Evolutionary conservation across 1,139 yeast genomes (phyloP).

Genomic region (Yamadazyma diddensiae): DNA sequence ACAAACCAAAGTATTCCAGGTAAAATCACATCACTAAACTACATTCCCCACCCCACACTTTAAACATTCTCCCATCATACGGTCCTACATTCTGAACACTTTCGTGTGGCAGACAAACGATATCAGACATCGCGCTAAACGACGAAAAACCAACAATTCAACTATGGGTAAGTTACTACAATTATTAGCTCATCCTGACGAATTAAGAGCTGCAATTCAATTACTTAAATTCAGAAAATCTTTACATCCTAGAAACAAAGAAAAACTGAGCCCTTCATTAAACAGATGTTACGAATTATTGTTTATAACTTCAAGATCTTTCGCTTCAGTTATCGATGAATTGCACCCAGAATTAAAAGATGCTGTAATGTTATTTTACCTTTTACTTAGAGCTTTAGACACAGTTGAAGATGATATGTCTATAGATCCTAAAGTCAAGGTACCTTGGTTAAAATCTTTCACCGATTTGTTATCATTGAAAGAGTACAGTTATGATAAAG

Average conservation of each 20-base stretch:
- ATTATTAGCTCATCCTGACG: constrained; percentile 67
- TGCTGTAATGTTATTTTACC: constrained; percentile 78
- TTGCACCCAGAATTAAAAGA: constrained; percentile 86
- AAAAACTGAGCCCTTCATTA: constrained; percentile 45
- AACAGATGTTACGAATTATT: constrained; percentile 69
- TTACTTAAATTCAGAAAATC: constrained; percentile 54
- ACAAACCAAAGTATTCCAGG: too few species aligned
- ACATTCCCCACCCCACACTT: too few species aligned
- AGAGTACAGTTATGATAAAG: constrained; percentile 82
- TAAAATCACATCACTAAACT: too few species aligned
- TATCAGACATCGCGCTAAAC: background rate
- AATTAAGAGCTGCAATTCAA: constrained; percentile 66
- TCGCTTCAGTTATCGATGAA: constrained; percentile 88
- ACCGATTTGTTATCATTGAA: constrained; percentile 55
- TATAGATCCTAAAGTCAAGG: constrained; percentile 63
- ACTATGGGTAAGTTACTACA: constrained; percentile 67
- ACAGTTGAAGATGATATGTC: constrained; percentile 98
- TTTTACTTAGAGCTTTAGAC: constrained; percentile 86
- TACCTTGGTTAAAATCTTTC: constrained; percentile 72
- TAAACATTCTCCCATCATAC: too few species aligned
- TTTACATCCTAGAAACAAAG: constrained; percentile 30
- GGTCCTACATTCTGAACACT: too few species aligned
- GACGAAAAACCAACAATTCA: background rate
- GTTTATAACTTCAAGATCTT: constrained; percentile 77
- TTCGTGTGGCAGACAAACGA: background rate